Base-by-base conservation (phyloP, 257 asterid genomes). In the Primulina huaijiensis region DNA sequence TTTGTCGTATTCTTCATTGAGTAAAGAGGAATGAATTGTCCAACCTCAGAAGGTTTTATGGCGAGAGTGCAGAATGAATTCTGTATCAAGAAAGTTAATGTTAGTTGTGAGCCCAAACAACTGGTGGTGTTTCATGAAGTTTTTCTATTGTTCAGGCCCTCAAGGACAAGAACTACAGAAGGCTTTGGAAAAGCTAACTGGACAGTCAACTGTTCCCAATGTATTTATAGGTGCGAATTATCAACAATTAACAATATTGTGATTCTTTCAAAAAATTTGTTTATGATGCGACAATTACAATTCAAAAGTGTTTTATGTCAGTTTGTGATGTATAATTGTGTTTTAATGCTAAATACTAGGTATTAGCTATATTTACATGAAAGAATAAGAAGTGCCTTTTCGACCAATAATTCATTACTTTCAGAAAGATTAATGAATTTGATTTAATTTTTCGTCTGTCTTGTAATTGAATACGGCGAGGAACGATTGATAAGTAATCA, bases 131-230 rank as follows among this genome's bases (percentile, higher is more conserved):
- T 56, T 20, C 46, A 23, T 73, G 40, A 65, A 59, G 29, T 34
- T 46, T n/a, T 9, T 70, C 72, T 64, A 14, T 1, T 60, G 76
- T 85, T 72, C 86, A 94, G 99, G 99, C 56, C 74, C 92, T 72
- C 86, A 88, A 83, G 97, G 97, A 62, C 79, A 85, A 25, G 86
- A 89, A 64, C 67, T 91, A 79, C 96, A 91, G 89, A 86, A 76
- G 83, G 86, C 85, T 59, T 82, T 91, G 71, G 92, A 86, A 77
- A 82, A 79, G 77, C 87, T 94, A 56, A 89, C 97, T 17, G 97
- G 97, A 72, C 99, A 94, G 56, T 82, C 75, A 70, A 94, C 99
- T 0, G 99, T 94, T 58, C 99, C 99, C 6, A 94, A 94, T 74
- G 97, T 94, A 56, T 94, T 94, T 72, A 85, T 94, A 78, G 99